Conservation (phyloP, 352 stramenopile genomes). For the Globisporangium paddicum region DNA sequence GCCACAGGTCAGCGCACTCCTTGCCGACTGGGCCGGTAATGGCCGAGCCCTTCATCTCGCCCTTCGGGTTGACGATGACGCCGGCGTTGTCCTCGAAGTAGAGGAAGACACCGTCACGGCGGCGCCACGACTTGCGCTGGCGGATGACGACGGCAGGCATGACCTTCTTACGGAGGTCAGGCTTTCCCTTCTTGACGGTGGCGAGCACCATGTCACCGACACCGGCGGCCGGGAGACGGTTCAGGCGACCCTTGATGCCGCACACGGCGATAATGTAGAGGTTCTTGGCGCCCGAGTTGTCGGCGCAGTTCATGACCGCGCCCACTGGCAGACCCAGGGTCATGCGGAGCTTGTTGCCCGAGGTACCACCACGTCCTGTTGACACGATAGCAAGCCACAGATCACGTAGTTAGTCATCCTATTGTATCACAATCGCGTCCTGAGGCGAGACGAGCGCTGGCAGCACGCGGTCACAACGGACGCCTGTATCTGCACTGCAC, state of each 20-base stretch:
- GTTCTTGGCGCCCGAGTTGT: slow-evolving; percentile 99
- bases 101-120: slow-evolving; percentile 99
- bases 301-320: slow-evolving; percentile 99
- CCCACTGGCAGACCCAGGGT: slow-evolving; percentile 98
- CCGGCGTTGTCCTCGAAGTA: slow-evolving; percentile 99
- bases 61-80: slow-evolving; percentile 99
- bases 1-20: slow-evolving; percentile 99
- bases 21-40: slow-evolving; percentile 99
- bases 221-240: slow-evolving; percentile 97
- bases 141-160: slow-evolving; percentile 99
- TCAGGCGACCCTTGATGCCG: slow-evolving; percentile 98
- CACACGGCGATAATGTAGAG: slow-evolving; percentile 99
- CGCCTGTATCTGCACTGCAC: too few species aligned
- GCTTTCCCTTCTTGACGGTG: slow-evolving; percentile 99
- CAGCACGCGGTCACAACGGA: background rate
- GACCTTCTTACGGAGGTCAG: slow-evolving; percentile 99
- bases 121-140: slow-evolving; percentile 99
- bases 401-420: background rate
- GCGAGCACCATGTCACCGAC: slow-evolving; percentile 99
- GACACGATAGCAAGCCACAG: background rate
- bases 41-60: slow-evolving; percentile 99
- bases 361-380: slow-evolving; percentile 93
- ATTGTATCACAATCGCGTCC: background rate
- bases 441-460: background rate
- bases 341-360: slow-evolving; percentile 99